Evolutionary conservation across 2,329 filamentous ascomycete species (phyloP), one percentile per base, ranked within the genome.

Genomic region (Samsoniella hepiali): DNA sequence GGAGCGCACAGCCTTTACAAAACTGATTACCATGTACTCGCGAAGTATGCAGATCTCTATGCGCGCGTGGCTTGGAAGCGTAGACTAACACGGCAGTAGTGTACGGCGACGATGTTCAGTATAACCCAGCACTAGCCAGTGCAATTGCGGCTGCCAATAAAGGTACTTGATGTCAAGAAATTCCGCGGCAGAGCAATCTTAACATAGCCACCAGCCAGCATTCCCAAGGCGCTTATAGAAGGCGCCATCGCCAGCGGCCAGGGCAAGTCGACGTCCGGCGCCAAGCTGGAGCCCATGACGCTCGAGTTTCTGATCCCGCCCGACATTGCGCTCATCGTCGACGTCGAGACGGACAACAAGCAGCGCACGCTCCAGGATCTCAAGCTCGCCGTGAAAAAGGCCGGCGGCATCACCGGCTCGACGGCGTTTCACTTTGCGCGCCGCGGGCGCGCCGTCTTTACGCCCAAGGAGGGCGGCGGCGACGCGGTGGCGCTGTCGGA

Each of bases 171-270:
- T 42, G 22, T 22, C 22, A 29, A 42, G 22, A n/a, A 56, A 13
- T 10, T 3, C n/a, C 5, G n/a, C 7, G 8, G 13, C 36, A 27
- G 10, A 31, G 2, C 6, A 60, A 65, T 64, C 63, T 60, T 65
- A 44, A 56, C 58, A 31, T 1, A 38, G 53, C 65, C 65, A 34
- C 67, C 63, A 84, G 88, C 87, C 65, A 91, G 90, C 67, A 88
- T 97, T 55, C 91, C 93, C 1, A 97, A 97, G 77, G 80, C 86
- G 27, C 83, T 86, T 2, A 96, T 98, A 69, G 93, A 98, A 75
- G 82, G 83, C 15, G 93, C 95, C 61, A 88, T 99, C 68, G 91
- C 92, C 15, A 88, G 93, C 54, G 95, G 95, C 1, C 93, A 97
- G 74, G 94, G 95, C 49, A 84, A 89, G 67, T 93, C 93, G 31